Percentiles rank a stretch among this genome's conserved stretches.
These are phyloP conservation scores for Setomelanomma holmii DNA, from an alignment of 2,329 filamentous ascomycete genomes.

Conservation along the genomic window DNA sequence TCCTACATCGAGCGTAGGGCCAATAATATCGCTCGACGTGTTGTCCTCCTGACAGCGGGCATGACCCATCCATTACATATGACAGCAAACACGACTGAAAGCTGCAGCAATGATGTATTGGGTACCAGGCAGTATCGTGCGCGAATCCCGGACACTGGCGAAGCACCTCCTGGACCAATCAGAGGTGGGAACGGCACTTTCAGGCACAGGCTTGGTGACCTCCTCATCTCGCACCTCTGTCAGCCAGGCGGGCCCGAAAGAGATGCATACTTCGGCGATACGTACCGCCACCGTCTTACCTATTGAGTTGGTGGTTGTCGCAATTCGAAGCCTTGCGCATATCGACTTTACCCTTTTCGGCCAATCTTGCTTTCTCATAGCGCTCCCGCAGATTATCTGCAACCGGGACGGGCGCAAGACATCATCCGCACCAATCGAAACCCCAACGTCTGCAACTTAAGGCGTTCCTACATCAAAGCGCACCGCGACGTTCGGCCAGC, in stretches of 20 bases:
- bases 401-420: constrained; percentile 24
- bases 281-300: constrained; percentile 22
- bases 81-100: constrained; percentile 23
- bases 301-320: constrained; percentile 21
- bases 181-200: constrained; percentile 28
- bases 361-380: constrained; percentile 28
- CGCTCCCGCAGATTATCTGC: constrained; percentile 41
- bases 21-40: constrained; percentile 37
- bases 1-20: constrained; percentile 20
- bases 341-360: constrained; percentile 23
- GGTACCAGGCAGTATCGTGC: constrained; percentile 37
- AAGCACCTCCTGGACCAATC: constrained; percentile 41
- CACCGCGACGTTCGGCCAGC: constrained; percentile 1
- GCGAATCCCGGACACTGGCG: constrained; percentile 43
- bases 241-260: constrained; percentile 25
- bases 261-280: constrained; percentile 22
- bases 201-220: constrained; percentile 25
- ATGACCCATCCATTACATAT: constrained; percentile 25
- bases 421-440: constrained; percentile 27
- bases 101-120: constrained; percentile 36
- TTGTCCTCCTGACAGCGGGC: constrained; percentile 25
- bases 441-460: constrained; percentile 2
- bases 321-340: constrained; percentile 23
- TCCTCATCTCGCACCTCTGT: constrained; percentile 29
- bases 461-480: constrained; percentile 1